phyloP scores from a whole-genome alignment of 2,329 filamentous ascomycete species.

The Aspergillus jensenii region DNA sequence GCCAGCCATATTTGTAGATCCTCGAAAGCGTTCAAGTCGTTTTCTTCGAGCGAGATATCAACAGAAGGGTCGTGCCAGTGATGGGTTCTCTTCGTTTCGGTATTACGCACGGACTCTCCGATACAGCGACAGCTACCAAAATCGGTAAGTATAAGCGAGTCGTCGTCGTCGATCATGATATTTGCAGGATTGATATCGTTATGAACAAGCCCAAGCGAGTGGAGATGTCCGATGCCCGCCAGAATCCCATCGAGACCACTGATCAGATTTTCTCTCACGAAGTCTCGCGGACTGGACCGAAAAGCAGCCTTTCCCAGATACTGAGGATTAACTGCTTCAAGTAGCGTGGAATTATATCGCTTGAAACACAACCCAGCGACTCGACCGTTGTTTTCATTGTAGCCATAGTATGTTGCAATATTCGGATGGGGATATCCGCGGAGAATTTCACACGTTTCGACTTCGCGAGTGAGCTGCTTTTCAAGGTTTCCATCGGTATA shows the following conservation, averaged over 20 bases:
- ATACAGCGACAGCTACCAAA: conserved; percentile 30
- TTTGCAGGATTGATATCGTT: conserved; percentile 27
- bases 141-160: conserved; percentile 27
- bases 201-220: conserved; percentile 28
- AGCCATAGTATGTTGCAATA: conserved; percentile 26
- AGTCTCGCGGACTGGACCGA: conserved; percentile 16
- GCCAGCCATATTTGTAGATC: conserved; percentile 16
- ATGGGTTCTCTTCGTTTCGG: conserved; percentile 19
- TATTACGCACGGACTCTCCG: conserved; percentile 18
- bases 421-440: conserved; percentile 30
- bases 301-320: conserved; percentile 20
- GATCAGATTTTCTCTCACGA: conserved; percentile 17
- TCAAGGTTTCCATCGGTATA: conserved; percentile 18
- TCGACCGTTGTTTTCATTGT: conserved; percentile 12
- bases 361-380: conserved; percentile 28
- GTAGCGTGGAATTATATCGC: conserved; percentile 22
- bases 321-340: conserved; percentile 23
- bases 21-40: conserved; percentile 21
- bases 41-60: conserved; percentile 17
- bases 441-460: conserved; percentile 25
- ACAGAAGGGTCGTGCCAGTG: conserved; percentile 20
- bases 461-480: conserved; percentile 20
- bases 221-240: conserved; percentile 29
- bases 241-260: conserved; percentile 19
- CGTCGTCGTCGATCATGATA: conserved; percentile 28